Evolutionary conservation across 768 basidiomycete genomes (phyloP).

Genomic region (Hebeloma cylindrosporum): DNA sequence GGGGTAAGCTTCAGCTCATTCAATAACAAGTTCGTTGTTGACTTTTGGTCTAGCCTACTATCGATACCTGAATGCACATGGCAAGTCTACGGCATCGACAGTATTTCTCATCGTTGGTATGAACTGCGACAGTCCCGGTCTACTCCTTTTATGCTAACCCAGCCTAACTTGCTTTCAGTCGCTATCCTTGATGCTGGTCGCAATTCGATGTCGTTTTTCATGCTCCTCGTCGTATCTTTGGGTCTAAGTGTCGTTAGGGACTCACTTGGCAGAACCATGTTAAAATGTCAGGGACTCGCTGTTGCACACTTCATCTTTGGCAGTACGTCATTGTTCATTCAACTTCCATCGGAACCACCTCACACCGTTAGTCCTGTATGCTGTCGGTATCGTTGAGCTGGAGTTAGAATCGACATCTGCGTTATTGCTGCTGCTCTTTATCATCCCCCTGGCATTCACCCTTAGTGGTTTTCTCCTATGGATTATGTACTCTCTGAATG

Average conservation of each 20-base stretch:
- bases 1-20: slow-evolving; percentile 50
- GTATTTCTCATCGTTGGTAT: slow-evolving; percentile 92
- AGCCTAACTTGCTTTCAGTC: slow-evolving; percentile 54
- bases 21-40: background rate
- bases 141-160: too few species aligned
- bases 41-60: slow-evolving; percentile 68
- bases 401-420: slow-evolving; percentile 90
- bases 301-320: slow-evolving; percentile 91
- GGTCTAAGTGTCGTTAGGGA: slow-evolving; percentile 93
- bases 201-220: slow-evolving; percentile 93
- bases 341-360: background rate
- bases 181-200: slow-evolving; percentile 94
- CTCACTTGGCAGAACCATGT: slow-evolving; percentile 81
- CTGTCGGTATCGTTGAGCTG: slow-evolving; percentile 92
- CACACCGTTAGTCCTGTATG: slow-evolving; percentile 68
- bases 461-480: slow-evolving; percentile 95
- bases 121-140: slow-evolving; percentile 22
- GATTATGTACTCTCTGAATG: slow-evolving; percentile 90
- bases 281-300: slow-evolving; percentile 78
- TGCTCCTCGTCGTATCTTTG: slow-evolving; percentile 89
- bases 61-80: slow-evolving; percentile 89
- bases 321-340: slow-evolving; percentile 53
- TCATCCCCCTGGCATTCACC: slow-evolving; percentile 92
- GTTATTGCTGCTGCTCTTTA: slow-evolving; percentile 80
- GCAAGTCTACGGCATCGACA: slow-evolving; percentile 67